Conservation (phyloP, 495 filamentous ascomycete genomes). For the Aspergillus nanangensis region DNA sequence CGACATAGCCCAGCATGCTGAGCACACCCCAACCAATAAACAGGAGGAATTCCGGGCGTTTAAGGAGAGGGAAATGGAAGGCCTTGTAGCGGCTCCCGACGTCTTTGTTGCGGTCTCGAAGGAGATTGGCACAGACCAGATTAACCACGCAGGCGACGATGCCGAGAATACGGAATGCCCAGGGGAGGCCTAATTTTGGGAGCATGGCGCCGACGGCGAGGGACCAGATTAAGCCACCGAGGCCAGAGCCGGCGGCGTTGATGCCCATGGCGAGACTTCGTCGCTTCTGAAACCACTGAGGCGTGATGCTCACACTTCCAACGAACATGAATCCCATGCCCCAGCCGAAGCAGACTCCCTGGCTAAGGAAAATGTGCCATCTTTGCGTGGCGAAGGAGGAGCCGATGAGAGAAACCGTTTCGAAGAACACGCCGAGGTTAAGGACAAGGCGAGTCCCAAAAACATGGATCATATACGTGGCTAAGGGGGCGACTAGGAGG, state of each 20-base stretch:
- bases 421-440: constrained; percentile 55
- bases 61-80: constrained; percentile 61
- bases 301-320: constrained; percentile 61
- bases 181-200: constrained; percentile 54
- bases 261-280: constrained; percentile 72
- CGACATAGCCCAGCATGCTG: constrained; percentile 70
- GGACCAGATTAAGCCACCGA: constrained; percentile 65
- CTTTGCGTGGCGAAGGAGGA: constrained; percentile 64
- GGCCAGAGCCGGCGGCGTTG: constrained; percentile 66
- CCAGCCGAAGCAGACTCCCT: constrained; percentile 71
- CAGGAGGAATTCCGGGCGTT: constrained; percentile 56
- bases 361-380: constrained; percentile 73
- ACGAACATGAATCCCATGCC: constrained; percentile 78
- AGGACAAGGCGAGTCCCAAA: constrained; percentile 54
- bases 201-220: constrained; percentile 52
- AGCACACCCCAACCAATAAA: constrained; percentile 66
- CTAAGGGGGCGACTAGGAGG: constrained; percentile 60
- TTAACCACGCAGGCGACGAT: constrained; percentile 65
- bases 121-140: constrained; percentile 52
- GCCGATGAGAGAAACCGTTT: constrained; percentile 56
- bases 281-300: constrained; percentile 73
- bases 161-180: constrained; percentile 72
- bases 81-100: constrained; percentile 58
- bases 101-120: constrained; percentile 66
- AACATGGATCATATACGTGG: constrained; percentile 51